phyloP scores from a whole-genome alignment of 2,329 filamentous ascomycete genomes.

The Nemania diffusa region DNA sequence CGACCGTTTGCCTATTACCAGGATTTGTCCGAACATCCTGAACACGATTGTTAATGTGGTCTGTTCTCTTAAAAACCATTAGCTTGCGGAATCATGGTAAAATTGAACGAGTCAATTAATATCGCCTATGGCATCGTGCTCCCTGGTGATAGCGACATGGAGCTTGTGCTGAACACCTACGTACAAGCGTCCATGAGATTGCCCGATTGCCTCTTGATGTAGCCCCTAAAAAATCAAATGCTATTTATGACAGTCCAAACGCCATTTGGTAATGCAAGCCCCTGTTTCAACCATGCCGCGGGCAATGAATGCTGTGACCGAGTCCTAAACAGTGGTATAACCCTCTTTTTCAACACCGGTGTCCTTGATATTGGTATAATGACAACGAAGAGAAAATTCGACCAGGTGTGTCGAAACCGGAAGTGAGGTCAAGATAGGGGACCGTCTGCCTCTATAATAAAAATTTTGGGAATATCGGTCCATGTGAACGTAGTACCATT shows the following conservation, averaged over 20 bases:
- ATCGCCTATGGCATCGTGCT: constrained; percentile 24
- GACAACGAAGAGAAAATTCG: constrained; percentile 42
- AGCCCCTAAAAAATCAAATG: constrained; percentile 35
- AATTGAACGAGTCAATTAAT: constrained; percentile 32
- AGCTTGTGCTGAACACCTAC: constrained; percentile 28
- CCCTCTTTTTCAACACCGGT: constrained; percentile 49
- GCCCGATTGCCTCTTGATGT: constrained; percentile 32
- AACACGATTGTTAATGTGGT: constrained; percentile 11
- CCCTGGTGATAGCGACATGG: constrained; percentile 8
- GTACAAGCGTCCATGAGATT: constrained; percentile 31
- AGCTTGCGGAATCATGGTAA: constrained; percentile 3
- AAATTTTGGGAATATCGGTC: constrained; percentile 10
- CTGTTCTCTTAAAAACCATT: neutral
- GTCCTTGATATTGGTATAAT: constrained; percentile 46
- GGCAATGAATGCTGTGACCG: constrained; percentile 45
- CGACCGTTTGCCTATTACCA: neutral
- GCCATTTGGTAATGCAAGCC: constrained; percentile 39
- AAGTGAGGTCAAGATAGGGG: constrained; percentile 38
- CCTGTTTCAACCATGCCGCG: constrained; percentile 35
- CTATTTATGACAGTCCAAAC: constrained; percentile 38
- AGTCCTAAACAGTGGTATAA: constrained; percentile 49
- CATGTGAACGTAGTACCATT: constrained; percentile 12
- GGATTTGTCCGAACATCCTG: neutral
- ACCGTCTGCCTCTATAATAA: constrained; percentile 22
- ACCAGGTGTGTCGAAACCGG: constrained; percentile 33